Percentiles rank a stretch among this genome's conserved stretches.
These are phyloP conservation scores for Conoideocrella luteorostrata DNA, from an alignment of 2,329 filamentous ascomycete genomes.

Conservation along the genomic window DNA sequence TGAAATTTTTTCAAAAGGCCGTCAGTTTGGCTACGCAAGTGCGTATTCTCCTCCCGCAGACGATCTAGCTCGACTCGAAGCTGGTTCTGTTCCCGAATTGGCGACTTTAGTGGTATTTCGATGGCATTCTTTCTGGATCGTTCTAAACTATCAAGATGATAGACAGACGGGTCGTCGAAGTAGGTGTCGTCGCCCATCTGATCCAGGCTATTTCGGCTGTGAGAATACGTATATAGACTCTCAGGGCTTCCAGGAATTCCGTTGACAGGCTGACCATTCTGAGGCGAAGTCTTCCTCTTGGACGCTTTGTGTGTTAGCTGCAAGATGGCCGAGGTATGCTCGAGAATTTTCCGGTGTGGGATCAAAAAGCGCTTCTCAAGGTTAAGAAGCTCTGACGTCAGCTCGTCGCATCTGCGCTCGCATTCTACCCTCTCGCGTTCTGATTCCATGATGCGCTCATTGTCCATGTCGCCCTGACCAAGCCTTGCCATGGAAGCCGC, in stretches of 20 bases:
- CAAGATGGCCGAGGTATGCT: slow-evolving; percentile 88
- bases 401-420: slow-evolving; percentile 76
- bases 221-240: slow-evolving; percentile 65
- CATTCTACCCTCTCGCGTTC: slow-evolving; percentile 69
- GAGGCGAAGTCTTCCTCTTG: slow-evolving; percentile 46
- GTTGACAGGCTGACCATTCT: slow-evolving; percentile 36
- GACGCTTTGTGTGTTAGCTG: slow-evolving; percentile 80
- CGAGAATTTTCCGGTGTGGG: slow-evolving; percentile 68
- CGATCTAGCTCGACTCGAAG: slow-evolving; percentile 42
- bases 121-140: slow-evolving; percentile 36
- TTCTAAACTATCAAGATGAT: slow-evolving; percentile 61
- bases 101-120: slow-evolving; percentile 54
- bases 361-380: slow-evolving; percentile 72
- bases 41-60: slow-evolving; percentile 38
- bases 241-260: slow-evolving; percentile 69
- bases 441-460: slow-evolving; percentile 49
- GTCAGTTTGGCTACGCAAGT: slow-evolving; percentile 28
- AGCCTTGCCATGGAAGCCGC: slow-evolving; percentile 79
- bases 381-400: slow-evolving; percentile 72
- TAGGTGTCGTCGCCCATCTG: slow-evolving; percentile 50
- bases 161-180: slow-evolving; percentile 74
- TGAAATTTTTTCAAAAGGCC: slow-evolving; percentile 49
- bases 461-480: slow-evolving; percentile 35
- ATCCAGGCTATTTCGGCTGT: slow-evolving; percentile 53
- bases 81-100: slow-evolving; percentile 47